Percentiles rank a stretch among this genome's conserved stretches.
Conservation (phyloP, 805 yeast genomes). For the Barnettozyma salicaria region DNA sequence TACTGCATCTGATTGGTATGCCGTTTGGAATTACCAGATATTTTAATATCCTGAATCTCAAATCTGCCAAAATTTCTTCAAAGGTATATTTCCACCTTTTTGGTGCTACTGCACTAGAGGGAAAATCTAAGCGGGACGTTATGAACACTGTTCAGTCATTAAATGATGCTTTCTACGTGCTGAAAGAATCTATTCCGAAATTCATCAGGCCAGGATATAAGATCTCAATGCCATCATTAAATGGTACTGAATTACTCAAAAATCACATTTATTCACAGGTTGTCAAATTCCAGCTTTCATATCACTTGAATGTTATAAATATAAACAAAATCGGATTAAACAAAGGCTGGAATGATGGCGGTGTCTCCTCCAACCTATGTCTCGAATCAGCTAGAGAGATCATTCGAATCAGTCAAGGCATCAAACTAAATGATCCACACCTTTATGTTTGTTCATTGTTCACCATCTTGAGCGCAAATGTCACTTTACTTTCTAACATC, state of each 20-base stretch:
- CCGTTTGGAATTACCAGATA: conserved; percentile 1
- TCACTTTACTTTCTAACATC: conserved; percentile 5
- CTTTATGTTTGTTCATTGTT: conserved; percentile 6
- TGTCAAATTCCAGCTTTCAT: conserved; percentile 10
- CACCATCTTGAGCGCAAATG: conserved; percentile 7
- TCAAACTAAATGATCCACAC: conserved; percentile 1
- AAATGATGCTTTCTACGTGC: conserved; percentile 5
- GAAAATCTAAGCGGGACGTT: conserved; percentile 7
- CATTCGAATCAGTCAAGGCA: conserved; percentile 5
- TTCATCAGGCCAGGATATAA: conserved; percentile 13
- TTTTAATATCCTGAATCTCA: conserved; percentile 5
- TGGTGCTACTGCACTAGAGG: conserved; percentile 10
- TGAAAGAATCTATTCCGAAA: conserved; percentile 7
- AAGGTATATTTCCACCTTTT: conserved; percentile 8
- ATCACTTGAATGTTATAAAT: conserved; percentile 8
- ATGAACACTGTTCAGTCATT: conserved; percentile 3
- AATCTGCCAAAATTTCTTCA: conserved; percentile 6
- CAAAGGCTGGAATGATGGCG: conserved; percentile 9
- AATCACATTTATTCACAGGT: conserved; percentile 1
- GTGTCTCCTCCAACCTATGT: conserved; percentile 5
- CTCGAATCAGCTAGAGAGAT: conserved; percentile 11
- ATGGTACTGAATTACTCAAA: neutral
- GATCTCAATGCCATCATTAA: conserved; percentile 3
- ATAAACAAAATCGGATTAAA: conserved; percentile 10
- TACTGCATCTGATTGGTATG: neutral